Conservation (phyloP, 495 filamentous ascomycete species). For the Hypoxylon trugodes region DNA sequence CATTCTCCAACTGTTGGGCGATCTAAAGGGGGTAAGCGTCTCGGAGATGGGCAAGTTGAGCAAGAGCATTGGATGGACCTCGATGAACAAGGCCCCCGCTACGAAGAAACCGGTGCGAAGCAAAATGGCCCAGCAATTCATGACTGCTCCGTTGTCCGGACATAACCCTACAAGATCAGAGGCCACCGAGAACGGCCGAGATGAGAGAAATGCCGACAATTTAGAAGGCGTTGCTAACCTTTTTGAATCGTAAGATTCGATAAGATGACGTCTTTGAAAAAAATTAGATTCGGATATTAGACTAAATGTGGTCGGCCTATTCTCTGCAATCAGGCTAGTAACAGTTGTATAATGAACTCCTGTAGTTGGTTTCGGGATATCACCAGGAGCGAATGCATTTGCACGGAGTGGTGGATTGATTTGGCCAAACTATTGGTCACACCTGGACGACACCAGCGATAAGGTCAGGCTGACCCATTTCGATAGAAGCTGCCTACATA, state of each 20-base stretch:
- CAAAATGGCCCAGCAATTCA: slow-evolving; percentile 67
- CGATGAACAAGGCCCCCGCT: slow-evolving; percentile 10
- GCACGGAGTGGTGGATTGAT: not conserved
- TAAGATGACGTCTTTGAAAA: not conserved
- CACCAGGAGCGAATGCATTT: not conserved
- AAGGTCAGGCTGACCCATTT: slow-evolving; percentile 21
- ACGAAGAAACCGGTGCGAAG: slow-evolving; percentile 52
- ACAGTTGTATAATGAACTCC: not conserved
- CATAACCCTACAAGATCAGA: not conserved
- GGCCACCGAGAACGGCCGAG: slow-evolving; percentile 6
- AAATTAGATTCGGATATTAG: not conserved
- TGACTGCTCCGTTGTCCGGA: slow-evolving; percentile 47
- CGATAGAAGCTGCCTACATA: slow-evolving; percentile 7
- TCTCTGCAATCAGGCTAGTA: not conserved
- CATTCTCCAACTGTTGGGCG: slow-evolving; percentile 85
- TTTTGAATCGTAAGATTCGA: slow-evolving; percentile 39
- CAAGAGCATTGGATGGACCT: slow-evolving; percentile 47
- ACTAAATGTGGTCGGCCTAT: not conserved
- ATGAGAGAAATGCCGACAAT: slow-evolving; percentile 31
- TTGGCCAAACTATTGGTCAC: not conserved
- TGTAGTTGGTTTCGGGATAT: not conserved
- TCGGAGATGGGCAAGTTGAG: slow-evolving; percentile 88
- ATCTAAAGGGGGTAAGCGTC: slow-evolving; percentile 86
- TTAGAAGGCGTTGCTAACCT: slow-evolving; percentile 44
- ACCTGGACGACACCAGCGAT: not conserved